phyloP scores from a whole-genome alignment of 179 eudicot genomes.

The Camellia oleifera region DNA sequence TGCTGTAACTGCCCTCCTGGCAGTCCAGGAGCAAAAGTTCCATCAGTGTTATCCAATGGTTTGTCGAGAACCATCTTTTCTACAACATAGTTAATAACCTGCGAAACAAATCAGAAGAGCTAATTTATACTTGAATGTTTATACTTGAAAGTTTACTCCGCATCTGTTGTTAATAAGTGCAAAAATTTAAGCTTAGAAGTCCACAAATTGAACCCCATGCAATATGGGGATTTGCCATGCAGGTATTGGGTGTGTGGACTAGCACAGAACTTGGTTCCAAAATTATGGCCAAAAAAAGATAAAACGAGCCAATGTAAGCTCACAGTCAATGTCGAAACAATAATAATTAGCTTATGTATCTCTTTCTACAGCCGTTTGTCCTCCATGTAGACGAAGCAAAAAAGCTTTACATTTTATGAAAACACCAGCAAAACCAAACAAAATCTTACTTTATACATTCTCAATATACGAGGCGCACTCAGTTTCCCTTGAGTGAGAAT shows the following conservation, averaged over 20 bases:
- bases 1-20: constrained; percentile 35
- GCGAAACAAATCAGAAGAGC: constrained; percentile 15
- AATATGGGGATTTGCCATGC: neutral
- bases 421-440: neutral
- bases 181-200: neutral
- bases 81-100: constrained; percentile 86
- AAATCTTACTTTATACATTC: constrained; percentile 81
- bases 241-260: neutral
- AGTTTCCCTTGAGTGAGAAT: constrained; percentile 92
- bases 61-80: constrained; percentile 96
- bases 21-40: constrained; percentile 50
- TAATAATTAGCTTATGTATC: too few species aligned
- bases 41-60: constrained; percentile 65
- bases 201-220: neutral
- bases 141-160: neutral
- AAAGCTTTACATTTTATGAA: constrained; percentile 3
- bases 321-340: too few species aligned
- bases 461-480: constrained; percentile 96
- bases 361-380: too few species aligned
- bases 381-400: too few species aligned
- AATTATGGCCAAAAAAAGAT: neutral
- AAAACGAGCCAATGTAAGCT: neutral
- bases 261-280: neutral
- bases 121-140: neutral
- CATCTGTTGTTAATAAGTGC: neutral